Evolutionary conservation across 2,329 filamentous ascomycete genomes (phyloP), one percentile per base, ranked within the genome.

Genomic region (Fusarium nygamai): DNA sequence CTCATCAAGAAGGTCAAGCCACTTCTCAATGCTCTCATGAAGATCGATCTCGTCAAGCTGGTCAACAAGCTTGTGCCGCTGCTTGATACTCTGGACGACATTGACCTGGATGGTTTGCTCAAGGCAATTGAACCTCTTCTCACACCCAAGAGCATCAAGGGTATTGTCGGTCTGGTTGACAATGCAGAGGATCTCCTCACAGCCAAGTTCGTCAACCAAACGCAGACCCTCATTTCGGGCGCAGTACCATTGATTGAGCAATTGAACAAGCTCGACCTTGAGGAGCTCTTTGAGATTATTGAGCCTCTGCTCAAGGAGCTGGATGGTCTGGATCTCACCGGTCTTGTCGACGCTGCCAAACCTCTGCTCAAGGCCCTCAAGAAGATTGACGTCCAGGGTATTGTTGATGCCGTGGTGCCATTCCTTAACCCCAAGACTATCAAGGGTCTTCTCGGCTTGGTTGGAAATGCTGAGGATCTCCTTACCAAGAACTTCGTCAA

Each of bases 361-460:
- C 84, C 84, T 20, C 73, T 85, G 4, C 76, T 85, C 7, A 72
- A 67, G 6, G 79, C 82, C 3, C 62, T 85, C n/a, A 80, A 81
- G 65, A 79, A 83, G 67, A 81, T 85, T 62, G 83, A 86, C 67
- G 71, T 82, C 36, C 73, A 82, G 67, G 80, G 80, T 5, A 80
- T 82, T 3, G 75, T 85, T 24, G 81, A 84, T 38, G 75, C 81
- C 33, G 61, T 85, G 48, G 76, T 79, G 64, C 85, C 85, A 31
- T 78, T 86, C 39, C 80, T 86, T 46, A 85, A 84, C 8, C 83
- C 84, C 36, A 82, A 82, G 73, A 80, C 80, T 34, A 73, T 86
- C 22, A 61, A 84, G 24, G 75, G 50, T 8, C 76, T 86, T 9
- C 69, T 86, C 13, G 41, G 60, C 20, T 11, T 70, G n/a, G 67